phyloP scores from a whole-genome alignment of 257 asterid species.

The Solanum verrucosum region DNA sequence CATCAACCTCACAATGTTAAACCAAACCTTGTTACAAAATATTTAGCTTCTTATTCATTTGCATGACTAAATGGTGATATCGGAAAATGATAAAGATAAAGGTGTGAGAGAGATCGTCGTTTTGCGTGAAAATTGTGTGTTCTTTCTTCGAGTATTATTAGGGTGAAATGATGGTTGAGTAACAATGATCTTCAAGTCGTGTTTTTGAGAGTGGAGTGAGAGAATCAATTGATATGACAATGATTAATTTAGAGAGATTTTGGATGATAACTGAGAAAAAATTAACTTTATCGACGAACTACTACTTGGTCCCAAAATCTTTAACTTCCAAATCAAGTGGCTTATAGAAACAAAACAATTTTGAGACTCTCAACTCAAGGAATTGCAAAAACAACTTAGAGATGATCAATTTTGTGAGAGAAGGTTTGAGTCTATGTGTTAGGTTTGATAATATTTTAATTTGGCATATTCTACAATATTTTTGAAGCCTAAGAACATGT shows the following conservation, averaged over 20 bases:
- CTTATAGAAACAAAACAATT: background rate
- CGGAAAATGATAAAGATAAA: too few species aligned
- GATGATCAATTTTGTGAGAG: background rate
- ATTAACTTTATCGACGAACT: too few species aligned
- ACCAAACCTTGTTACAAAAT: background rate
- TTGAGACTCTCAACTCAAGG: background rate
- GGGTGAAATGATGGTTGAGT: too few species aligned
- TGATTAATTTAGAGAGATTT: too few species aligned
- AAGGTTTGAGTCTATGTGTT: background rate
- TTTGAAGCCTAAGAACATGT: background rate
- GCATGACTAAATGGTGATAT: background rate
- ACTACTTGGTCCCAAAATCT: background rate
- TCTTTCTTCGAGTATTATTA: too few species aligned
- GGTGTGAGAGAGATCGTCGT: too few species aligned
- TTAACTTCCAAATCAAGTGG: background rate
- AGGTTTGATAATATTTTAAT: too few species aligned
- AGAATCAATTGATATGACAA: too few species aligned
- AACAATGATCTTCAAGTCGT: too few species aligned
- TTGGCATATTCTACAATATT: background rate
- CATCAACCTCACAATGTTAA: background rate
- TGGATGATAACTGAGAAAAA: too few species aligned
- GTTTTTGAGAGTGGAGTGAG: too few species aligned
- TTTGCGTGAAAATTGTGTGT: rapidly evolving
- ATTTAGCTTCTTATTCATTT: background rate
- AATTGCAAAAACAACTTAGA: background rate